phyloP scores from a whole-genome alignment of 202 grass and related monocot genomes.

The Saccharum hybrid region DNA sequence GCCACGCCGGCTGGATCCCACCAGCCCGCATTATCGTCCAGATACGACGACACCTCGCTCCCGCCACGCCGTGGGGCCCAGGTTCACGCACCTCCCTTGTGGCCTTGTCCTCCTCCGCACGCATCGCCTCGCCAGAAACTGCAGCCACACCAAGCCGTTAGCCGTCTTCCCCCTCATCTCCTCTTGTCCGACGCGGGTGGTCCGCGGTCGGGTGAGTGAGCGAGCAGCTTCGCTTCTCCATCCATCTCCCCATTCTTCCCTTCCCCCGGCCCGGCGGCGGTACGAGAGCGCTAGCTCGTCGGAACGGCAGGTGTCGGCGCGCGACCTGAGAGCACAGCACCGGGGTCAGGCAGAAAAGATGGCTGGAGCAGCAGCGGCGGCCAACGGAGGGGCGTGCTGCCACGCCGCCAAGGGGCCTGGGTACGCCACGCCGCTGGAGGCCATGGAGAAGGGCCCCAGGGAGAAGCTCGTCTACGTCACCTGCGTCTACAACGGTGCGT shows the following conservation, averaged over 20 bases:
- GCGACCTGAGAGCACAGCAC: slow-evolving; percentile 59
- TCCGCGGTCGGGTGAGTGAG: background rate
- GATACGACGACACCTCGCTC: slow-evolving; percentile 41
- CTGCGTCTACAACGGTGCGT: slow-evolving; percentile 87
- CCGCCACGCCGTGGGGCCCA: too few species aligned
- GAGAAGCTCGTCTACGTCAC: slow-evolving; percentile 93
- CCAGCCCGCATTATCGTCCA: slow-evolving; percentile 52
- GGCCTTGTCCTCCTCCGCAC: slow-evolving; percentile 7
- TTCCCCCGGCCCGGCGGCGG: background rate
- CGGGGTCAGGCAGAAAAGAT: background rate
- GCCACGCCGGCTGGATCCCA: background rate
- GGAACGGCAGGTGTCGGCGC: slow-evolving; percentile 2
- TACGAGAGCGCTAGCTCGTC: background rate
- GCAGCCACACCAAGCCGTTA: background rate
- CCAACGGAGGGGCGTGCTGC: slow-evolving; percentile 59
- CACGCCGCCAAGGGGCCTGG: slow-evolving; percentile 57
- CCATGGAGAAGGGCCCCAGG: slow-evolving; percentile 77
- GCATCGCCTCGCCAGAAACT: background rate
- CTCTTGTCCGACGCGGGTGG: background rate
- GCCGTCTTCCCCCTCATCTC: background rate
- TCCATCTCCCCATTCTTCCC: background rate
- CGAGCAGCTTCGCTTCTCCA: slow-evolving; percentile 13
- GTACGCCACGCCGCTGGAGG: slow-evolving; percentile 80
- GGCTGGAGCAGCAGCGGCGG: slow-evolving; percentile 40
- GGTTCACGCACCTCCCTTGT: slow-evolving; percentile 21